Base-by-base conservation (phyloP, 495 filamentous ascomycete genomes). In the Penicillium argentinense region DNA sequence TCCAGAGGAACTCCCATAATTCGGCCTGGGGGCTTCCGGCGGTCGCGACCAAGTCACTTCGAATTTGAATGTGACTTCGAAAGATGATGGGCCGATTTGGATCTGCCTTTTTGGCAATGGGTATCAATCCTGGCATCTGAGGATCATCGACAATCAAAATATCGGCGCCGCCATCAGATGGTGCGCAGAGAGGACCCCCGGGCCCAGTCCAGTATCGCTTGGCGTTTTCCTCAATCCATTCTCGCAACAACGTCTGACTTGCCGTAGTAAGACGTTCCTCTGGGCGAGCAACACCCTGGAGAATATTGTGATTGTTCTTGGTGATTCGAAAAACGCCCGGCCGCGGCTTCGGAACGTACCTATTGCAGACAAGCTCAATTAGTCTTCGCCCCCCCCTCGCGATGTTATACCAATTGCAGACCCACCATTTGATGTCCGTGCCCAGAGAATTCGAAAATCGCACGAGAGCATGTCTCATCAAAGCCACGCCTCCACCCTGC, bases 241-340 rank as follows among this genome's bases (percentile, higher is more conserved):
- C 81, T 7, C 69, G 72, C 24, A 93, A 74, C 8, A 71, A 61
- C 22, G 73, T 63, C 52, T 82, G 80, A 42, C 88, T 79, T 5
- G 85, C 77, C 7, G 64, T 49, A 3, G 71, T 78, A 13, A 93
- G 71, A 8, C 82, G 78, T 41, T 87, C 78, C 1, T 76, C 73
- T 0, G 81, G 79, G 19, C 75, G 67, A 23, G 81, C 79, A 18
- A 92, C 88, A 14, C 89, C 89, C 71, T 96, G 89, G 3, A 96
- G 82, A 56, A 93, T 93, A 60, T 96, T 96, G 76, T 96, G 89
- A 54, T 90, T 87, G 37, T 83, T 91, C 67, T 96, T 96, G 44
- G 89, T 96, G 47, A 89, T 85, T 25, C 87, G 80, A 66, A 95
- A 96, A 12, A 92, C 86, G 13, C 85, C 87, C 0, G 89, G 88